These are phyloP conservation scores for Boletus reticuloceps DNA, from an alignment of 768 basidiomycete genomes.

Conservation along the genomic window DNA sequence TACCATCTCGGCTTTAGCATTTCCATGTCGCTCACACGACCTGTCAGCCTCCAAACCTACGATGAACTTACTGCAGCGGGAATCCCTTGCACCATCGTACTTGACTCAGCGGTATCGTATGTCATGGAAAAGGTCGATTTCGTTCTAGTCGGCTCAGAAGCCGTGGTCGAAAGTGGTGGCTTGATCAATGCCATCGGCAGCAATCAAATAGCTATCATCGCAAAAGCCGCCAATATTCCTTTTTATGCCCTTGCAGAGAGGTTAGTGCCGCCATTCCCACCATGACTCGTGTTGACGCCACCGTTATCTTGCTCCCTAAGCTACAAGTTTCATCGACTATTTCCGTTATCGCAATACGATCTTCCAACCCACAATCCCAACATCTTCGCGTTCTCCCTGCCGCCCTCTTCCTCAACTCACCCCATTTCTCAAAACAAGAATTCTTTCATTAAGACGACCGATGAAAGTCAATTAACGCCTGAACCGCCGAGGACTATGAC, in stretches of 20 bases:
- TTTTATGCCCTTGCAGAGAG: constrained; percentile 96
- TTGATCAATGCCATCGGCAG: constrained; percentile 91
- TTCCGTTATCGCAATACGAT: constrained; percentile 90
- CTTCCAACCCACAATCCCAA: constrained; percentile 76
- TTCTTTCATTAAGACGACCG: constrained; percentile 1
- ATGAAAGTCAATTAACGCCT: neutral
- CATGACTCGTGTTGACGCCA: constrained; percentile 20
- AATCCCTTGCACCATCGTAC: constrained; percentile 90
- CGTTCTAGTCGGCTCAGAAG: constrained; percentile 95
- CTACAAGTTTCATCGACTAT: constrained; percentile 97
- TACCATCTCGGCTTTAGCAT: neutral
- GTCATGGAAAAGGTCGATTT: constrained; percentile 96
- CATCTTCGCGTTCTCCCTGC: constrained; percentile 67
- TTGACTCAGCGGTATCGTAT: constrained; percentile 96
- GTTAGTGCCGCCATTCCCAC: constrained; percentile 37
- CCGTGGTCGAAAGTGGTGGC: constrained; percentile 95
- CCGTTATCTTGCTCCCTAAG: constrained; percentile 40
- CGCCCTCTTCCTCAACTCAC: constrained; percentile 15
- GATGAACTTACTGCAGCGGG: constrained; percentile 84
- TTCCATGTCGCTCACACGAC: constrained; percentile 5
- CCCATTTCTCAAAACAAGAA: constrained; percentile 1
- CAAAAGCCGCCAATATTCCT: constrained; percentile 90
- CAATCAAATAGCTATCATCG: constrained; percentile 95
- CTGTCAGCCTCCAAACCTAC: constrained; percentile 81
- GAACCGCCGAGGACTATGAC: constrained; percentile 49